phyloP scores from a whole-genome alignment of 768 basidiomycete species.

The Hemileccinum impolitum region DNA sequence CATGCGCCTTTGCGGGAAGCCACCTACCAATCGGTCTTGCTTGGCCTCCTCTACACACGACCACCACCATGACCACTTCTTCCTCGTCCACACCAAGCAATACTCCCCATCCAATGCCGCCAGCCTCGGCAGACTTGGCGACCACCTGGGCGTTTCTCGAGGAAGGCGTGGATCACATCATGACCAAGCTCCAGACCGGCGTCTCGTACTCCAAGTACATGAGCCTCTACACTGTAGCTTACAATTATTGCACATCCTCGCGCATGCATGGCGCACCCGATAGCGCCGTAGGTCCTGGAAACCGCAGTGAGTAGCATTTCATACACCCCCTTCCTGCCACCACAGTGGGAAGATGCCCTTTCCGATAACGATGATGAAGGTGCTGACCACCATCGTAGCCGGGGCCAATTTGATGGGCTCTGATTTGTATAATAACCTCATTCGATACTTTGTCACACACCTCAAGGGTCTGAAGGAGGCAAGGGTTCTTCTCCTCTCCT shows the following conservation, averaged over 20 bases:
- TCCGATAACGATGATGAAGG: conserved; percentile 18
- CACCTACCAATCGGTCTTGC: conserved; percentile 11
- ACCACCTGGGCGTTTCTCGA: conserved; percentile 90
- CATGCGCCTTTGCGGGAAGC: conserved; percentile 23
- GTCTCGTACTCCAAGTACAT: conserved; percentile 89
- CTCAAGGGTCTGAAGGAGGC: conserved; percentile 65
- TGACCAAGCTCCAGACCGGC: conserved; percentile 86
- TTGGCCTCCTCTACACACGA: conserved; percentile 22
- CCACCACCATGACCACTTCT: conserved; percentile 31
- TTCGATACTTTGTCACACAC: conserved; percentile 85
- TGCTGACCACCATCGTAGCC: conserved; percentile 41
- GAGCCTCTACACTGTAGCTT: conserved; percentile 87
- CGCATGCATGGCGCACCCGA: conserved; percentile 60
- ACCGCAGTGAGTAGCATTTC: conserved; percentile 51
- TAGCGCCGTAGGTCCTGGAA: conserved; percentile 32
- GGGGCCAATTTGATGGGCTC: conserved; percentile 97
- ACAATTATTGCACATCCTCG: conserved; percentile 96
- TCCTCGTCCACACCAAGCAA: conserved; percentile 30
- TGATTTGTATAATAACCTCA: conserved; percentile 94
- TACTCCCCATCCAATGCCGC: conserved; percentile 53
- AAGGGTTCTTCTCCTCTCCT: conserved; percentile 28
- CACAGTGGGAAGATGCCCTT: conserved; percentile 22
- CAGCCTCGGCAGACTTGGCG: conserved; percentile 63
- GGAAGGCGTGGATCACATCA: conserved; percentile 85
- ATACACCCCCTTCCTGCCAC: conserved; percentile 4